Evolutionary conservation across 2,329 filamentous ascomycete species (phyloP).

Genomic region (Bipolaris oryzae): DNA sequence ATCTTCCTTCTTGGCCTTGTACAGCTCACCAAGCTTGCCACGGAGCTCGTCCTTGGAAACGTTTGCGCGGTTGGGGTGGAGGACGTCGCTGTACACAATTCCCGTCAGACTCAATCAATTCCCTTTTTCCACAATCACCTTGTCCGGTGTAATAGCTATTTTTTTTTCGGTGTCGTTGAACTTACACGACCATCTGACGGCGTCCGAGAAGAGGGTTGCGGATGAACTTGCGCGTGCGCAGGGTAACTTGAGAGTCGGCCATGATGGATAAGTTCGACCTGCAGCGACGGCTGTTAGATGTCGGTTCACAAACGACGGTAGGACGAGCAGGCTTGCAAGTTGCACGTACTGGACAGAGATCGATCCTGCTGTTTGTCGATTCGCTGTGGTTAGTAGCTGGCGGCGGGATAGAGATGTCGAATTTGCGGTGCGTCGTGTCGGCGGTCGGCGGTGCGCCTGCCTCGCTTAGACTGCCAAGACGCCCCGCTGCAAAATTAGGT

Average conservation of each 20-base stretch:
- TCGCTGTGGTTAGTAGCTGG: conserved; percentile 41
- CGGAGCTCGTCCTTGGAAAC: conserved; percentile 99
- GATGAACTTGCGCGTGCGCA: conserved; percentile 99
- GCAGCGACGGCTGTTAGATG: conserved; percentile 24
- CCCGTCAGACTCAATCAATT: conserved; percentile 37
- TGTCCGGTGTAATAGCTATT: conserved; percentile 3
- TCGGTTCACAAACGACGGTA: conserved; percentile 7
- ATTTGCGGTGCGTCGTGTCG: conserved; percentile 24
- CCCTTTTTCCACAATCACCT: conserved; percentile 23
- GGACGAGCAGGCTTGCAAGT: conserved; percentile 10
- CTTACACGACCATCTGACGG: conserved; percentile 99
- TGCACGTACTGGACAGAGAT: conserved; percentile 42
- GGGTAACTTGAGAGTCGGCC: conserved; percentile 72
- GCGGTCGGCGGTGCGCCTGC: conserved; percentile 19
- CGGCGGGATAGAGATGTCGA: conserved; percentile 42
- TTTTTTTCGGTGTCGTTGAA: conserved; percentile 24
- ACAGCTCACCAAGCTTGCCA: conserved; percentile 89
- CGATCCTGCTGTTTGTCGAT: conserved; percentile 44
- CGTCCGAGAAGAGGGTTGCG: conserved; percentile 98
- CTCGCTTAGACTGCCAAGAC: conserved; percentile 21
- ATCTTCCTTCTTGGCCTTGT: conserved; percentile 98
- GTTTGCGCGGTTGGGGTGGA: conserved; percentile 97
- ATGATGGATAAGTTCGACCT: conserved; percentile 65
- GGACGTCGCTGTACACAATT: conserved; percentile 78
- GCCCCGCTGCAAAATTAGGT: conserved; percentile 29